Conservation (phyloP, 169 alveolate genomes). For the Cryptosporidium ryanae region DNA sequence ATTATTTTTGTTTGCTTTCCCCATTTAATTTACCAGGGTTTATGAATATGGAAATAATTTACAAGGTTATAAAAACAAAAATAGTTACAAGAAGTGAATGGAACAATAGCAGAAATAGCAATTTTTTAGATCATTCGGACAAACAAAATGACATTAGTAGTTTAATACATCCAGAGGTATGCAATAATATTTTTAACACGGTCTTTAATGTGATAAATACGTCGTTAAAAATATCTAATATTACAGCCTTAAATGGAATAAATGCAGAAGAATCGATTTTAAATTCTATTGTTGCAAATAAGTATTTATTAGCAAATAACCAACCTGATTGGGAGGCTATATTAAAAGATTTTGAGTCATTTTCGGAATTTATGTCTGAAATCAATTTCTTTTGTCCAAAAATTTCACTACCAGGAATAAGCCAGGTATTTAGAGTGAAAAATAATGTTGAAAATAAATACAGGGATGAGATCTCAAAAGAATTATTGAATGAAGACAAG, state of each 20-base stretch:
- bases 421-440: constrained; percentile 61
- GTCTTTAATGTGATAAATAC: constrained; percentile 39
- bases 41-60: constrained; percentile 24
- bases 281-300: neutral
- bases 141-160: neutral
- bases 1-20: constrained; percentile 17
- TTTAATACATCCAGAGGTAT: constrained; percentile 52
- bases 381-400: constrained; percentile 18
- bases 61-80: constrained; percentile 32
- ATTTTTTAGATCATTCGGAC: neutral
- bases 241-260: neutral
- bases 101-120: constrained; percentile 19
- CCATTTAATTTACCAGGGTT: constrained; percentile 61
- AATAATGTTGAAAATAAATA: neutral
- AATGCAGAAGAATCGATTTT: neutral
- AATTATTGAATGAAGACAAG: too few relatives aligned
- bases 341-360: constrained; percentile 40
- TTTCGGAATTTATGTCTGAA: constrained; percentile 44
- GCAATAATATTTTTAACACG: constrained; percentile 38
- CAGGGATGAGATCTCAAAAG: neutral
- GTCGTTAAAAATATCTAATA: constrained; percentile 12
- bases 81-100: constrained; percentile 64
- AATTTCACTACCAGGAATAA: constrained; percentile 54
- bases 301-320: constrained; percentile 9
- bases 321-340: constrained; percentile 55